phyloP scores from a whole-genome alignment of 306 rosid genomes.

The Trifolium repens region DNA sequence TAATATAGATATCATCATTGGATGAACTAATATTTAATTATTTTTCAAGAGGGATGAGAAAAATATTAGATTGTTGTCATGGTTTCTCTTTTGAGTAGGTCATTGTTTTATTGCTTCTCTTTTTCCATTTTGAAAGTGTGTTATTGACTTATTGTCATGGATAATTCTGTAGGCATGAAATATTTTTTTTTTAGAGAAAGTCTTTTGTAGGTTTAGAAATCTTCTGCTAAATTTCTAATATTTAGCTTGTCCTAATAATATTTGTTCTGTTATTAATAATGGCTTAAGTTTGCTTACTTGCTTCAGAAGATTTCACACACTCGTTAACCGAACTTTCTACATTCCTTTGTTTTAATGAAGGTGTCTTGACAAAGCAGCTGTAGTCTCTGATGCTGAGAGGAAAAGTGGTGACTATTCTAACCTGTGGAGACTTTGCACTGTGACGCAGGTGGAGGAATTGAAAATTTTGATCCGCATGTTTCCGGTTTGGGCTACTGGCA shows the following conservation, averaged over 20 bases:
- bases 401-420: slow-evolving; percentile 65
- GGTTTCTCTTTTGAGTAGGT: slow-evolving; percentile 20
- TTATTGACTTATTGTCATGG: not conserved
- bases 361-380: slow-evolving; percentile 90
- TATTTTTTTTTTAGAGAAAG: slow-evolving; percentile 23
- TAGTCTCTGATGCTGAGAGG: slow-evolving; percentile 62
- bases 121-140: slow-evolving; percentile 11
- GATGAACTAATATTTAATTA: slow-evolving; percentile 15
- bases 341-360: slow-evolving; percentile 54
- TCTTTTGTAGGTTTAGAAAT: slow-evolving; percentile 4
- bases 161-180: slow-evolving; percentile 18
- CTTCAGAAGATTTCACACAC: slow-evolving; percentile 10
- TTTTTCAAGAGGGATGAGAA: slow-evolving; percentile 4
- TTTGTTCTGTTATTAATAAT: slow-evolving; percentile 16
- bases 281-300: slow-evolving; percentile 9
- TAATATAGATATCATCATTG: slow-evolving; percentile 11
- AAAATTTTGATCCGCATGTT: slow-evolving; percentile 95
- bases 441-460: slow-evolving; percentile 94
- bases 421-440: slow-evolving; percentile 88
- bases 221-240: slow-evolving; percentile 5
- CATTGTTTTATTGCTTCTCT: slow-evolving; percentile 21
- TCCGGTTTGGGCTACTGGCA: slow-evolving; percentile 93
- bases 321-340: not conserved
- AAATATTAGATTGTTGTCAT: slow-evolving; percentile 21
- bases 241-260: slow-evolving; percentile 6